These are phyloP conservation scores for Claviceps sp. DNA, from an alignment of 2,329 filamentous ascomycete species.

Conservation along the genomic window DNA sequence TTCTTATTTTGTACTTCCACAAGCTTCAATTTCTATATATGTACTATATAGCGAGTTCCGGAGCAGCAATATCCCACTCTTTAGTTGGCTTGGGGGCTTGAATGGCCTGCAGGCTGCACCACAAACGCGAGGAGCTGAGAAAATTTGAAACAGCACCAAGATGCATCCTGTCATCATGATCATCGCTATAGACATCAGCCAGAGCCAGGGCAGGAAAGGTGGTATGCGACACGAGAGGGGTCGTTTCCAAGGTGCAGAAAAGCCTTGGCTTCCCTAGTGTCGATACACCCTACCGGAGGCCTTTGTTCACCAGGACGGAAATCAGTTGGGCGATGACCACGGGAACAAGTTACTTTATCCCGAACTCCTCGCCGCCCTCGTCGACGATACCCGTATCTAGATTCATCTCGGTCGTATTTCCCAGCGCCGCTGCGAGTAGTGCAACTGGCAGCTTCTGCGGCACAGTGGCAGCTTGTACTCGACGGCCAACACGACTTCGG, in stretches of 20 bases:
- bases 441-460: slow-evolving; percentile 20
- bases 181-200: no score
- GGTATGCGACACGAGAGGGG: slow-evolving; percentile 9
- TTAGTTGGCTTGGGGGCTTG: no score
- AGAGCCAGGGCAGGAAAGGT: no score
- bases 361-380: slow-evolving; percentile 16
- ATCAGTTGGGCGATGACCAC: slow-evolving; percentile 27
- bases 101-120: no score
- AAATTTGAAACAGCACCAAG: no score
- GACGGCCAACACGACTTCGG: not conserved
- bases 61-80: no score
- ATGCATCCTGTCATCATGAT: no score
- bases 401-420: slow-evolving; percentile 19
- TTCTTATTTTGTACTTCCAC: no score
- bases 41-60: no score
- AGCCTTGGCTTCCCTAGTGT: slow-evolving; percentile 19
- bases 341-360: slow-evolving; percentile 19
- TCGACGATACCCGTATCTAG: slow-evolving; percentile 19
- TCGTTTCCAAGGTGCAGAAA: slow-evolving; percentile 22
- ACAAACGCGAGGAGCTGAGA: no score
- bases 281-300: slow-evolving; percentile 24
- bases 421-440: slow-evolving; percentile 7
- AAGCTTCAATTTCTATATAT: no score
- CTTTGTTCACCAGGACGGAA: slow-evolving; percentile 24
- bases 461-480: slow-evolving; percentile 26